A percentile compares a stretch with the other conserved stretches of the same genome.
These are phyloP conservation scores for Naegleria gruberi DNA, from an alignment of 208 protist genomes.

Conservation along the genomic window DNA sequence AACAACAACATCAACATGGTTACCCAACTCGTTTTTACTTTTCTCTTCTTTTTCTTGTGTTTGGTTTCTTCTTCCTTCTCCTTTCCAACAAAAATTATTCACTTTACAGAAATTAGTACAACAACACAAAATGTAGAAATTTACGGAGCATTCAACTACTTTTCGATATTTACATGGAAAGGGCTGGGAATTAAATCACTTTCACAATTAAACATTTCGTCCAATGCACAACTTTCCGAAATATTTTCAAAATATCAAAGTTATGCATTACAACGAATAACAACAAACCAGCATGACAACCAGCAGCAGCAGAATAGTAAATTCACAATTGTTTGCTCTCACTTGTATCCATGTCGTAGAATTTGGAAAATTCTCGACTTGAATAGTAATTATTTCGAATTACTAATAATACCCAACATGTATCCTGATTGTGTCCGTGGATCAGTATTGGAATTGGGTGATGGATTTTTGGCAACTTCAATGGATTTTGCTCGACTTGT, in stretches of 20 bases:
- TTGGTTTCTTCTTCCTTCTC: too few relatives aligned
- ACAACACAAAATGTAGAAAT: too few relatives aligned
- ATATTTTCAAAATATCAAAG: not conserved
- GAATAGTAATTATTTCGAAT: not conserved
- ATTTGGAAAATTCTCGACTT: not conserved
- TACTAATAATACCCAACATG: not conserved
- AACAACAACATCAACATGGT: too few relatives aligned
- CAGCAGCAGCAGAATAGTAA: not conserved
- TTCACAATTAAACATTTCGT: not conserved
- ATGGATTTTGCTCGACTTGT: not conserved
- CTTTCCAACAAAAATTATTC: too few relatives aligned
- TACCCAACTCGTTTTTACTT: too few relatives aligned
- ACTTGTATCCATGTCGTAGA: not conserved
- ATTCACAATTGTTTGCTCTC: not conserved
- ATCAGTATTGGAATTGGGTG: not conserved
- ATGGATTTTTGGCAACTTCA: not conserved
- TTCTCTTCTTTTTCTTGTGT: too few relatives aligned
- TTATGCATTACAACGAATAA: not conserved
- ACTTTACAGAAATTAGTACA: too few relatives aligned
- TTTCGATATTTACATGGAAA: not conserved
- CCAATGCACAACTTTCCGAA: too few relatives aligned
- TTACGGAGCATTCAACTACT: not conserved
- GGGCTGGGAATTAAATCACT: not conserved
- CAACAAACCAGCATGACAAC: too few relatives aligned
- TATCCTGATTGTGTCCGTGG: not conserved